Percentiles rank a stretch among this genome's conserved stretches.
Conservation (phyloP, 2,329 filamentous ascomycete genomes). For the Trichoderma semiorbis region DNA sequence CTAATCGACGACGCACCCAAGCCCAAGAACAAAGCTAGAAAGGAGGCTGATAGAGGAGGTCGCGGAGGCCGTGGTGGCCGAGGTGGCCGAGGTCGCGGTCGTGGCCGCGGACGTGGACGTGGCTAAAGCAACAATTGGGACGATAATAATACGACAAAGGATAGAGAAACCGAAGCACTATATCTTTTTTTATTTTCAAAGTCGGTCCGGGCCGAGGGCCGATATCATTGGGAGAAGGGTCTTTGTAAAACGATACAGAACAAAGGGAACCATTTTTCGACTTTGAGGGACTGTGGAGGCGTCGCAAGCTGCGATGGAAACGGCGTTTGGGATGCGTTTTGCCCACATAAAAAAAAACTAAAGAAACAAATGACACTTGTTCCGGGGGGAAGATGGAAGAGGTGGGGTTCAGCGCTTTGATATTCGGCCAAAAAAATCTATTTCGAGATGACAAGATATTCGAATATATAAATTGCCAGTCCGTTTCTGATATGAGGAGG, state of each 20-base stretch:
- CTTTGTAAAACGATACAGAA: slow-evolving; percentile 8
- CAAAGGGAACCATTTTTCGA: slow-evolving; percentile 20
- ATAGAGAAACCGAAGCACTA: not conserved
- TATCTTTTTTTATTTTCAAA: not conserved
- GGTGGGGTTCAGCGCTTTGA: slow-evolving; percentile 26
- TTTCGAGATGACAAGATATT: slow-evolving; percentile 26
- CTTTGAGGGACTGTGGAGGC: slow-evolving; percentile 23
- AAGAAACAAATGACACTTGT: slow-evolving; percentile 24
- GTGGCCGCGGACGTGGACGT: slow-evolving; percentile 40
- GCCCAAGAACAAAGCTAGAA: slow-evolving; percentile 99
- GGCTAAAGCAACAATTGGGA: slow-evolving; percentile 7
- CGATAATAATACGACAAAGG: slow-evolving; percentile 3
- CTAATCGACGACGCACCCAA: slow-evolving; percentile 96
- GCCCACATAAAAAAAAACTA: slow-evolving; percentile 27
- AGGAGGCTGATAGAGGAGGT: slow-evolving; percentile 67
- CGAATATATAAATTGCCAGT: slow-evolving; percentile 28
- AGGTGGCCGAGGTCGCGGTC: slow-evolving; percentile 41
- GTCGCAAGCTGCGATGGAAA: slow-evolving; percentile 30
- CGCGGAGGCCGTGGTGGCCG: slow-evolving; percentile 52
- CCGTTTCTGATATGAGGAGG: not conserved
- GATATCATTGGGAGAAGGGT: not conserved
- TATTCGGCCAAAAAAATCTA: slow-evolving; percentile 21
- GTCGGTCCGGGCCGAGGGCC: not conserved
- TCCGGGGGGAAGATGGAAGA: slow-evolving; percentile 22
- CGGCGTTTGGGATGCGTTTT: slow-evolving; percentile 35